Evolutionary conservation across 768 basidiomycete genomes (phyloP).

Genomic region (Dendrothele bispora): DNA sequence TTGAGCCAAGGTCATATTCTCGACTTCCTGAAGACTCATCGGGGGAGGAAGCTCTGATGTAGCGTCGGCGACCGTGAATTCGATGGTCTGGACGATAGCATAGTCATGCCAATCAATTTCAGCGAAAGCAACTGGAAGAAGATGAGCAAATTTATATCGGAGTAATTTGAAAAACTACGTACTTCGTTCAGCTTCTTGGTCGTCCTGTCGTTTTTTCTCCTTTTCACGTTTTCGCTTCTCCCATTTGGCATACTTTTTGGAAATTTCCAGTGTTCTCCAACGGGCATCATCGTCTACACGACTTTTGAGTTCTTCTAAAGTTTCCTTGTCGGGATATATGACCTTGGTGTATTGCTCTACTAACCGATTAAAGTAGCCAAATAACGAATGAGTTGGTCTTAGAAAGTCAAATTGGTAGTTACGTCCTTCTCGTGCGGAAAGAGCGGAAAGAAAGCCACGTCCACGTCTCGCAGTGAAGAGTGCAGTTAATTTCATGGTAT

Average conservation of each 20-base stretch:
- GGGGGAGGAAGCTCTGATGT: constrained; percentile 93
- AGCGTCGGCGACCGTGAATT: constrained; percentile 92
- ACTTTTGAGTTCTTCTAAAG: constrained; percentile 66
- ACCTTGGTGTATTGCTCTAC: constrained; percentile 96
- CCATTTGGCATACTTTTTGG: constrained; percentile 83
- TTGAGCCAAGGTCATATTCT: constrained; percentile 95
- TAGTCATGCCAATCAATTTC: constrained; percentile 99
- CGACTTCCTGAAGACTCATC: constrained; percentile 92
- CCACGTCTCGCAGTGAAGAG: constrained; percentile 94
- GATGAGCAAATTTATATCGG: neutral
- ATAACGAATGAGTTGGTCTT: constrained; percentile 92
- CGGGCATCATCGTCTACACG: constrained; percentile 64
- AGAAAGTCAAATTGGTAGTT: constrained; percentile 99
- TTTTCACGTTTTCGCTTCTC: constrained; percentile 80
- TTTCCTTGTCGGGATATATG: constrained; percentile 78
- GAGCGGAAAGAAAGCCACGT: constrained; percentile 76
- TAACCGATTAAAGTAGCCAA: constrained; percentile 94
- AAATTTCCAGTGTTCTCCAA: constrained; percentile 78
- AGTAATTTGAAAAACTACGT: constrained; percentile 31
- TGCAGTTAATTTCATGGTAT: constrained; percentile 95
- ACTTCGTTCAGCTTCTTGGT: constrained; percentile 90
- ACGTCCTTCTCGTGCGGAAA: constrained; percentile 86
- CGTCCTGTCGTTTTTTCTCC: constrained; percentile 84
- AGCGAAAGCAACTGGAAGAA: constrained; percentile 75
- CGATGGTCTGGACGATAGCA: constrained; percentile 96